These are phyloP conservation scores for Cadophora malorum DNA, from an alignment of 2,329 filamentous ascomycete genomes.

Conservation along the genomic window DNA sequence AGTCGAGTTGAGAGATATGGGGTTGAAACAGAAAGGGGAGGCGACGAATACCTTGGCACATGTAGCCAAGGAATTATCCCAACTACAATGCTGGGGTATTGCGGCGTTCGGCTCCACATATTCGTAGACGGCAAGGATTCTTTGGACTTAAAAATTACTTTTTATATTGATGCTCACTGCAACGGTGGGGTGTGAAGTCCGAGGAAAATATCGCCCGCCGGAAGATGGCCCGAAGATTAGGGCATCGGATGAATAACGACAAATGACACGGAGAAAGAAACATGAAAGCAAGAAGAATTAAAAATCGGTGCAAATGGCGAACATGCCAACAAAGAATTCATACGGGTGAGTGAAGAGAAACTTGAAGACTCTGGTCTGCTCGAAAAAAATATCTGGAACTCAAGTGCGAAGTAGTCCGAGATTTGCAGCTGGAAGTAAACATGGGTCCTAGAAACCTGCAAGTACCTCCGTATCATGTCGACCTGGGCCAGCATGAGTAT, in stretches of 20 bases:
- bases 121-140: not conserved
- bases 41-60: not conserved
- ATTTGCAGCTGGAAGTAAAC: not conserved
- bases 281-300: not conserved
- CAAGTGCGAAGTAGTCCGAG: not conserved
- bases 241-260: not conserved
- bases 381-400: not conserved
- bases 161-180: not conserved
- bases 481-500: not conserved
- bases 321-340: not conserved
- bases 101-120: not conserved
- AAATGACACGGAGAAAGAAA: not conserved
- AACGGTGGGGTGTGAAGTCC: not conserved
- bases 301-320: not conserved
- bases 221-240: not conserved
- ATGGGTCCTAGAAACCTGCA: not conserved
- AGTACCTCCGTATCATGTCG: not conserved
- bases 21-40: not conserved
- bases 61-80: not conserved
- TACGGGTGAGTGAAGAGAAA: not conserved
- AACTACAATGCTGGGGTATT: not conserved
- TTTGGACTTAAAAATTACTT: not conserved
- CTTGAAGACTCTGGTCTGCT: not conserved
- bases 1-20: not conserved
- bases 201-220: not conserved